Evolutionary conservation across 106 monocot genomes (phyloP), one percentile per base, ranked within the genome.

Genomic region (Apostasia ramifera): DNA sequence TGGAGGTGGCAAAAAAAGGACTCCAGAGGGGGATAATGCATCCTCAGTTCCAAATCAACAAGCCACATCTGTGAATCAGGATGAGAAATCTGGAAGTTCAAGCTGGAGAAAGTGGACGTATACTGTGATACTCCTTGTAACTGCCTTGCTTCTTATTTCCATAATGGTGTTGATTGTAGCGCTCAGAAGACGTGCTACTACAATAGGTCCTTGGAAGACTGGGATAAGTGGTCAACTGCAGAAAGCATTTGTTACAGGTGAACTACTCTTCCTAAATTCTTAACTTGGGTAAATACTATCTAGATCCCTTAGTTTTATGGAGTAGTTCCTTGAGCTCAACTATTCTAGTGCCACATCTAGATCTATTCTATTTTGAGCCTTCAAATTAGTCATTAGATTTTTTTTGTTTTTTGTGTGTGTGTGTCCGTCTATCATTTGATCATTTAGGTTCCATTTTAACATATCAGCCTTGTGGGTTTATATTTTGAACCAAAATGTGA

Each of bases 171-270:
- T 60, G 37, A 39, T 46, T 69, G 50, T 68, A 44, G 61, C 9
- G 40, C 54, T 42, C 43, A 3, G 61, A 59, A 69, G 54, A 45
- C 51, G 38, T 44, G 59, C 50, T 1, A 45, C 45, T 61, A 11
- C 61, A 53, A 69, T 69, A 61, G 52, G 59, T 54, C 52, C 68
- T 40, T 68, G 69, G 69, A 76, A 51, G 48, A 61, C 75, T 54
- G 75, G 75, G 11, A 9, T 76, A 61, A 76, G 75, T 46, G 61
- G 75, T 76, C 68, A 68, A 40, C 54, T 76, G 42, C 60, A 67
- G 43, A 76, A 62, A 50, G 75, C 75, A 46, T 62, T 76, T 61
- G 42, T 61, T 61, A 61, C 75, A 69, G 75, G 75, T 76, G 15
- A 15, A 40, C 3, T 26, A 26, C 26, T 26, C 26, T 26, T 26